Base-by-base conservation (phyloP, 2,329 filamentous ascomycete genomes). In the Fusarium begoniae region DNA sequence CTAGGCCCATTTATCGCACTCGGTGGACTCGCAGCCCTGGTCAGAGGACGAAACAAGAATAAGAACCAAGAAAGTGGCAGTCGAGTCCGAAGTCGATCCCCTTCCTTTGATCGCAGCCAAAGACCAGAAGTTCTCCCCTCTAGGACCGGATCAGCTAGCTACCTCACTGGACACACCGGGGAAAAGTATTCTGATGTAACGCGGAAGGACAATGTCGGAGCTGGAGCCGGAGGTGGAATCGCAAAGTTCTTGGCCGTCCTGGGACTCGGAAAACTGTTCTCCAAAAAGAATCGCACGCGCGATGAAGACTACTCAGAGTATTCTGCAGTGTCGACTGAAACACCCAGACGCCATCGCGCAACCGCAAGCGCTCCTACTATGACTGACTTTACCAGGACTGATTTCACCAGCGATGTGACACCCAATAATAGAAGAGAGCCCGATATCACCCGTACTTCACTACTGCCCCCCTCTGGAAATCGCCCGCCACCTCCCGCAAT, bases 301-400 rank as follows among this genome's bases (percentile, higher is more conserved):
- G 89, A 91, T 55, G 89, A 92, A 53, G 89, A 89, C 64, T 90
- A 91, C 75, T 91, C 90, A 12, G 89, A 89, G 67, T 90, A 91
- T 75, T 91, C 90, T 18, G 89, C 89, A 8, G 90, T 92, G 6
- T 87, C 87, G 5, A 90, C 87, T 0, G 90, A 91, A 62, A 91
- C 90, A 3, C 90, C 90, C 8, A 86, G 86, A 70, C 84, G 87
- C 51, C 80, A 84, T 45, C 83, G 83, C 60, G 82, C 77, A 72
- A 83, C 77, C 64, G 83, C 80, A 66, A 80, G 75, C 47, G 81
- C 54, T 79, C 84, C 66, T 80, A 87, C 80, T 3, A 72, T 77
- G 68, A 91, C 85, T 64, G 89, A 77, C 48, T 54, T 69, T 63
- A 74, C 71, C 37, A 75, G 74, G 90, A 37, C 83, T 83, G 60